These are phyloP conservation scores for Tuber calosporum DNA, from an alignment of 495 filamentous ascomycete species.

Conservation along the genomic window DNA sequence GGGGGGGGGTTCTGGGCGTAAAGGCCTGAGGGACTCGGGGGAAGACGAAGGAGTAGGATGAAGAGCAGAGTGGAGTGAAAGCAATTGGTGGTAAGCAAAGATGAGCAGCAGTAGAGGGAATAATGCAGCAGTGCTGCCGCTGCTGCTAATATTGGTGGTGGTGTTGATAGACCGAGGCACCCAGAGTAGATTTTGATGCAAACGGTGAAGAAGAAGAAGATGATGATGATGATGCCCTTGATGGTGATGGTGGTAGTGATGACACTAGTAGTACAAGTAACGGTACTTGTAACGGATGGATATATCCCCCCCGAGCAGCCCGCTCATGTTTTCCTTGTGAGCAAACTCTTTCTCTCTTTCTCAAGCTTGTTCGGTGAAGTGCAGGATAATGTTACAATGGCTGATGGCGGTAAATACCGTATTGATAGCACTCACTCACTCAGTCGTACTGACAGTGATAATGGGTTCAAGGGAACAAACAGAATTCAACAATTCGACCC, in stretches of 20 bases:
- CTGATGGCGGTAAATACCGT: neutral
- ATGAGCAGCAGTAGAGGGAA: slow-evolving; percentile 9
- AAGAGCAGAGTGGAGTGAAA: slow-evolving; percentile 22
- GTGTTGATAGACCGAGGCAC: neutral
- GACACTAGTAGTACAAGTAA: neutral
- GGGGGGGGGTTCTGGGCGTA: neutral
- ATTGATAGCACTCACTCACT: neutral
- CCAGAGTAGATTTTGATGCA: neutral
- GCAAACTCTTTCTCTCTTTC: neutral
- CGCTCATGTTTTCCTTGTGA: neutral
- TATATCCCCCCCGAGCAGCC: neutral
- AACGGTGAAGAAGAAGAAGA: neutral
- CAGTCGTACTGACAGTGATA: neutral
- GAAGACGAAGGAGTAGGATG: neutral
- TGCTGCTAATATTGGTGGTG: neutral
- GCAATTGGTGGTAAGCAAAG: slow-evolving; percentile 23
- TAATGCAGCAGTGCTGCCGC: neutral
- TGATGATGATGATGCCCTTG: neutral
- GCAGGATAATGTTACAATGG: neutral
- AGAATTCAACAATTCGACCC: neutral
- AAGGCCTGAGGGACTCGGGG: neutral
- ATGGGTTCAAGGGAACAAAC: neutral
- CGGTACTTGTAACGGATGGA: neutral
- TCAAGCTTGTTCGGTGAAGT: neutral
- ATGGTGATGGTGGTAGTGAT: neutral